phyloP scores from a whole-genome alignment of 163 green algal species.

The Chlorella variabilis region DNA sequence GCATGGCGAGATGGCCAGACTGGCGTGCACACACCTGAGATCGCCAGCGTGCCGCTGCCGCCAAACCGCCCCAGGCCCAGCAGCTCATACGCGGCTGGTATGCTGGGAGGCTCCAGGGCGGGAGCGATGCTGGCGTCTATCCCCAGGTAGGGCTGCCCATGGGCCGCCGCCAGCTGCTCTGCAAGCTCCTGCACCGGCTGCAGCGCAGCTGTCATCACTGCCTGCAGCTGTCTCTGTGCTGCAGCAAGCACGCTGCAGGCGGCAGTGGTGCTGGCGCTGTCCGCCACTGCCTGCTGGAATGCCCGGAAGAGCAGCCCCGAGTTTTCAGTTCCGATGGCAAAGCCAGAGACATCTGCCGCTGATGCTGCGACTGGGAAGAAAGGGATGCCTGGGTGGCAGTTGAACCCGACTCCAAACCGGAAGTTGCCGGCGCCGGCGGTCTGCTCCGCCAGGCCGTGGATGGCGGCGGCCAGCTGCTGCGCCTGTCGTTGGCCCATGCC shows the following conservation, averaged over 20 bases:
- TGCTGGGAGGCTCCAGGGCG: conserved; percentile 52
- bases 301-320: conserved; percentile 28
- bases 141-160: conserved; percentile 44
- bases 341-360: not conserved
- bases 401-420: conserved; percentile 43
- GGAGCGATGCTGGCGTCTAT: conserved; percentile 61
- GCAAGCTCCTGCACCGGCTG: conserved; percentile 21
- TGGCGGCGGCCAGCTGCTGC: conserved; percentile 18
- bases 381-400: conserved; percentile 40
- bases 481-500: conserved; percentile 22
- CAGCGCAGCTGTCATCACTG: not conserved
- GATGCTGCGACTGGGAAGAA: conserved; percentile 43
- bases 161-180: not conserved
- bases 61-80: conserved; percentile 58
- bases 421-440: conserved; percentile 27
- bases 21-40: too few species aligned
- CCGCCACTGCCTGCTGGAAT: conserved; percentile 31
- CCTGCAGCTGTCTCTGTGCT: not conserved
- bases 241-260: not conserved
- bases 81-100: conserved; percentile 36
- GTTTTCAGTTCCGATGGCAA: conserved; percentile 47
- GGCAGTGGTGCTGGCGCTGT: too few species aligned
- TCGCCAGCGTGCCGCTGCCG: conserved; percentile 51
- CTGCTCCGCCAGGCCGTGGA: conserved; percentile 18
- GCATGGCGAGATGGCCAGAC: too few species aligned